Conservation (phyloP, 495 filamentous ascomycete genomes). For the Penicillium flavigenum region DNA sequence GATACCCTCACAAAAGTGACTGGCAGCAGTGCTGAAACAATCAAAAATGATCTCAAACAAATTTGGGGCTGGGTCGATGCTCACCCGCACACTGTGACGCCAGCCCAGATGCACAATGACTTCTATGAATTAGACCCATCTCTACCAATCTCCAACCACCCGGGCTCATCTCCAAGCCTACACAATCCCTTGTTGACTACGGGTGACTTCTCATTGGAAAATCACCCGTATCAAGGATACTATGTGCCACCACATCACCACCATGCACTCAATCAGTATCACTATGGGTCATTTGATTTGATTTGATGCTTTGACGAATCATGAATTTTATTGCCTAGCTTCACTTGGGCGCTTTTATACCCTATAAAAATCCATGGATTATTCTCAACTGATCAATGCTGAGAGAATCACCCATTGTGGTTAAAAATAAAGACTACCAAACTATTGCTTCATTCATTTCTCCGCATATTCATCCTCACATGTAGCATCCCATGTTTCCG, state of each 20-base stretch:
- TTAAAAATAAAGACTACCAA: not conserved
- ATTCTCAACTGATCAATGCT: not conserved
- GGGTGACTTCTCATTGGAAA: constrained; percentile 69
- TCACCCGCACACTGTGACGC: constrained; percentile 28
- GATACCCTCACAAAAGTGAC: constrained; percentile 72
- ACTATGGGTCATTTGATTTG: constrained; percentile 24
- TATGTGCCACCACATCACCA: constrained; percentile 51
- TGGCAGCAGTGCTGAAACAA: constrained; percentile 70
- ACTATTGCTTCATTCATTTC: not conserved
- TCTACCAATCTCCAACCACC: constrained; percentile 22
- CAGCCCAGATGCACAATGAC: constrained; percentile 26
- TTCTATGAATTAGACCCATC: constrained; percentile 25
- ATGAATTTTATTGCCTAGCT: not conserved
- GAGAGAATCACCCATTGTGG: not conserved
- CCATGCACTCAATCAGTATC: constrained; percentile 25
- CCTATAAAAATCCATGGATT: not conserved
- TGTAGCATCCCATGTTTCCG: not conserved
- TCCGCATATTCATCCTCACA: not conserved
- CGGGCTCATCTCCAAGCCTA: constrained; percentile 45
- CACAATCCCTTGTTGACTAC: constrained; percentile 64
- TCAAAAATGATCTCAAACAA: constrained; percentile 66
- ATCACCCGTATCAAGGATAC: constrained; percentile 72
- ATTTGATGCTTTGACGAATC: constrained; percentile 8
- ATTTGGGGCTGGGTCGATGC: constrained; percentile 71
- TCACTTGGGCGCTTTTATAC: not conserved